A percentile compares a stretch with the other conserved stretches of the same genome.
phyloP scores from a whole-genome alignment of 495 filamentous ascomycete genomes.

The Aspergillus diversus region DNA sequence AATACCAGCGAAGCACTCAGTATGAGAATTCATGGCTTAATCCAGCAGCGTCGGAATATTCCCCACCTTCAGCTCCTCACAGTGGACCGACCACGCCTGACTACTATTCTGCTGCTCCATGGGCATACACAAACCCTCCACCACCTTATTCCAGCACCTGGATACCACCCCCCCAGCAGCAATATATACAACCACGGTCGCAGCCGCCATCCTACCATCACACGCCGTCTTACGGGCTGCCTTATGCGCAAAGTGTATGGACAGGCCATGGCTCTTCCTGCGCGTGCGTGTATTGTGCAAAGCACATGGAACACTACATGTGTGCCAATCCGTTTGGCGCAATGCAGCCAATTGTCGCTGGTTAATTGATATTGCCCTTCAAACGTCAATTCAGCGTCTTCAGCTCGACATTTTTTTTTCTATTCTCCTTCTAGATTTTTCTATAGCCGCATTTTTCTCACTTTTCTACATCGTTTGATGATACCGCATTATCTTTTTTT shows the following conservation, averaged over 20 bases:
- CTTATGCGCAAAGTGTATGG: conserved; percentile 63
- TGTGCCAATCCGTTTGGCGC: conserved; percentile 60
- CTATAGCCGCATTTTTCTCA: conserved; percentile 34
- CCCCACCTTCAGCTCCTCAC: conserved; percentile 69
- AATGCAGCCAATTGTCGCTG: conserved; percentile 58
- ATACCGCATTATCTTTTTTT: conserved; percentile 42
- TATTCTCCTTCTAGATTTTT: conserved; percentile 35
- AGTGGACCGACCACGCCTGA: conserved; percentile 68
- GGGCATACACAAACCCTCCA: conserved; percentile 59
- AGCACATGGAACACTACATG: conserved; percentile 67
- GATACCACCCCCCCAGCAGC: conserved; percentile 46
- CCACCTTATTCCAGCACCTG: conserved; percentile 45
- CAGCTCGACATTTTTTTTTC: conserved; percentile 23
- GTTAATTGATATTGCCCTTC: conserved; percentile 27
- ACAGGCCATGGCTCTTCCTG: conserved; percentile 66
- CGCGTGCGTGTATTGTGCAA: conserved; percentile 67
- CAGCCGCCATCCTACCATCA: conserved; percentile 57
- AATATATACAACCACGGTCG: conserved; percentile 53
- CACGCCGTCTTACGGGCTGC: conserved; percentile 55
- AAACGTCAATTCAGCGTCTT: conserved; percentile 15
- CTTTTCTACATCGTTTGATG: conserved; percentile 34
- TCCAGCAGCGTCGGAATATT: conserved; percentile 60
- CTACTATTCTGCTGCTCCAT: conserved; percentile 57
- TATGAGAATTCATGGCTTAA: conserved; percentile 59
- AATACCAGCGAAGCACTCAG: conserved; percentile 53